These are phyloP conservation scores for Lignosus rhinocerotis DNA, from an alignment of 1,284 basidiomycete genomes.

Conservation along the genomic window DNA sequence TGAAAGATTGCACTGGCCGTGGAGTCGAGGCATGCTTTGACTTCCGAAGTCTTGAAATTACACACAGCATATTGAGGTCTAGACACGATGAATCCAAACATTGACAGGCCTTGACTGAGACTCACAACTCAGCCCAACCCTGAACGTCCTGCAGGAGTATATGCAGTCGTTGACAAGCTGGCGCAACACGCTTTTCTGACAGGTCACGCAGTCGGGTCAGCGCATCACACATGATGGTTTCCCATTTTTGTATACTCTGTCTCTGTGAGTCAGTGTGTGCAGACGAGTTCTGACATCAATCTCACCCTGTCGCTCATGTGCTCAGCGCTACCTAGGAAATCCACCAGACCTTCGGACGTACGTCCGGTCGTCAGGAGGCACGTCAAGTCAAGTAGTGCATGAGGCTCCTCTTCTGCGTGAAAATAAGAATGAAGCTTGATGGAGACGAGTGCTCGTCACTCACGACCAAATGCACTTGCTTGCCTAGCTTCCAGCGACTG, in stretches of 20 bases:
- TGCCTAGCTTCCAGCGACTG: conserved; percentile 61
- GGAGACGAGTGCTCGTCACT: conserved; percentile 29
- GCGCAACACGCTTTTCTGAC: conserved; percentile 65
- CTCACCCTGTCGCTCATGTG: conserved; percentile 78
- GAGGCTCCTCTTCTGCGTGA: conserved; percentile 52
- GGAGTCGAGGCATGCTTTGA: conserved; percentile 53
- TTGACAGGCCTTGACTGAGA: conserved; percentile 11
- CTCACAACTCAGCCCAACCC: conserved; percentile 76
- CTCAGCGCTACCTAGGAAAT: conserved; percentile 75
- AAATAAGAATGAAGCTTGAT: conserved; percentile 4
- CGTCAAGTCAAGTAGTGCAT: conserved; percentile 72
- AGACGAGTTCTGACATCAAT: not conserved
- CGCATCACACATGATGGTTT: conserved; percentile 67
- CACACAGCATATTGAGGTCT: conserved; percentile 44
- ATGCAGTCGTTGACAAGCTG: conserved; percentile 74
- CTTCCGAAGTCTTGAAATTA: conserved; percentile 49
- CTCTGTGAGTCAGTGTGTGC: conserved; percentile 15
- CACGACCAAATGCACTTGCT: conserved; percentile 63
- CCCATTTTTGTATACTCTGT: conserved; percentile 79
- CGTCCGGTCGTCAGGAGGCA: conserved; percentile 68
- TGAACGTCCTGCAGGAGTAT: conserved; percentile 72
- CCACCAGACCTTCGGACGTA: conserved; percentile 62
- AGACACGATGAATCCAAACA: conserved; percentile 8
- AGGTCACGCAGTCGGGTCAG: conserved; percentile 71
- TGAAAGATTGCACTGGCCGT: conserved; percentile 58